Percentiles rank a stretch among this genome's conserved stretches.
phyloP scores from a whole-genome alignment of 768 basidiomycete genomes.

The Lactifluus piperatus region DNA sequence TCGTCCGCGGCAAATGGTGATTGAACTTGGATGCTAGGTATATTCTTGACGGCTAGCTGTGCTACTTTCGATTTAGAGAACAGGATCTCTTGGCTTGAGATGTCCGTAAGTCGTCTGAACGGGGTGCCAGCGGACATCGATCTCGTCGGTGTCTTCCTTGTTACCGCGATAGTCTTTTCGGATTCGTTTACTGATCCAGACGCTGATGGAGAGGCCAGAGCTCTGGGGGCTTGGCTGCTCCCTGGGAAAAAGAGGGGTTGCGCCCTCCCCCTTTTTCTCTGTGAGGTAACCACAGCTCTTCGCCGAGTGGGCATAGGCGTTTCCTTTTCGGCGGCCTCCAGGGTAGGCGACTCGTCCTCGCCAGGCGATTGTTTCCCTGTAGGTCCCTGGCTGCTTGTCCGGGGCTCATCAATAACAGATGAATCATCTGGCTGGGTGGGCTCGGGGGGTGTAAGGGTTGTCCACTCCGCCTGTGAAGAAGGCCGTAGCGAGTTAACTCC shows the following conservation, averaged over 20 bases:
- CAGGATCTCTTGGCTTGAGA: constrained; percentile 8
- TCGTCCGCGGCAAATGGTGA: neutral
- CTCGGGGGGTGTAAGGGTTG: neutral
- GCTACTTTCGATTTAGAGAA: constrained; percentile 5
- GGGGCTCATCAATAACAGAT: constrained; percentile 3
- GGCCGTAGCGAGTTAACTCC: neutral
- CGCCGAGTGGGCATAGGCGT: neutral
- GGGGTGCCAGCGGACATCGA: neutral
- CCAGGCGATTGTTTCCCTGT: neutral
- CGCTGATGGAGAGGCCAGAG: neutral
- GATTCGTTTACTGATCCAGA: constrained; percentile 13
- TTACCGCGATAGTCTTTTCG: neutral
- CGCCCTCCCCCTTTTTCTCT: neutral
- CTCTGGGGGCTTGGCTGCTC: constrained; percentile 15
- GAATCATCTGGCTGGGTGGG: neutral
- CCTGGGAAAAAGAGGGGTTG: constrained; percentile 16
- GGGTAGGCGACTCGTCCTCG: neutral
- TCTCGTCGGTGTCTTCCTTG: constrained; percentile 1
- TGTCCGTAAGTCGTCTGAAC: constrained; percentile 6
- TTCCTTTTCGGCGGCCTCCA: neutral
- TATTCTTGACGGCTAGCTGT: neutral
- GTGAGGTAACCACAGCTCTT: neutral
- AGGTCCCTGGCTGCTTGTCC: constrained; percentile 4
- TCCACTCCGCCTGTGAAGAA: constrained; percentile 7
- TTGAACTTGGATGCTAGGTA: neutral